Percentiles rank a stretch among this genome's conserved stretches.
Evolutionary conservation across 768 basidiomycete genomes (phyloP).

Genomic region (Solioccasus polychromus): DNA sequence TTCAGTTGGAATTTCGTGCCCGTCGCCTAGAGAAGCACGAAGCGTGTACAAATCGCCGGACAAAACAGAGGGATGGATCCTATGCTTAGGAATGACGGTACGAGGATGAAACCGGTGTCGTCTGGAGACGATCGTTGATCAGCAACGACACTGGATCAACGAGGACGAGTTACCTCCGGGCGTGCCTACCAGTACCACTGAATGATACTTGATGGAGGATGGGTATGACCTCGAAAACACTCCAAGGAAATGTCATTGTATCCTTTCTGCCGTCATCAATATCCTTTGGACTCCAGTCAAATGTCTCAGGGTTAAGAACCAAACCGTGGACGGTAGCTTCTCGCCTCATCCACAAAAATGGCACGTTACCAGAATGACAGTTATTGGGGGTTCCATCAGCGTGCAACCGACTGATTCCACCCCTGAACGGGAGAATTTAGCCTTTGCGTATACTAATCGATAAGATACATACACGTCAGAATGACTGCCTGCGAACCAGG

Average conservation of each 20-base stretch:
- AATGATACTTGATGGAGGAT: slow-evolving; percentile 9
- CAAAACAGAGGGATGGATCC: not conserved
- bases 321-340: slow-evolving; percentile 8
- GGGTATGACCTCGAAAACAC: not conserved
- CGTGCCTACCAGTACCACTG: slow-evolving; percentile 6
- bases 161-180: not conserved
- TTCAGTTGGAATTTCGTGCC: not conserved
- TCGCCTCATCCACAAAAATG: slow-evolving; percentile 10
- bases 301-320: not conserved
- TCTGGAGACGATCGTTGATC: not conserved
- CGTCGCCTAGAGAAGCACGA: not conserved
- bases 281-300: slow-evolving; percentile 5
- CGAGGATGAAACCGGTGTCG: slow-evolving; percentile 1
- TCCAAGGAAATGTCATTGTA: not conserved
- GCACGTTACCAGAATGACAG: slow-evolving; percentile 3
- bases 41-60: not conserved
- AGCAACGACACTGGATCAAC: not conserved
- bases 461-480: slow-evolving; percentile 10
- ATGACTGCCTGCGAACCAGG: slow-evolving; percentile 13
- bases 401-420: not conserved
- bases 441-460: not conserved
- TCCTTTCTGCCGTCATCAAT: slow-evolving; percentile 2
- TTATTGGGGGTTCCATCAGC: not conserved
- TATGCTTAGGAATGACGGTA: slow-evolving; percentile 3
- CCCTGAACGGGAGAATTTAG: not conserved